Conservation (phyloP, 2,329 filamentous ascomycete species). For the Cercospora citrullina region DNA sequence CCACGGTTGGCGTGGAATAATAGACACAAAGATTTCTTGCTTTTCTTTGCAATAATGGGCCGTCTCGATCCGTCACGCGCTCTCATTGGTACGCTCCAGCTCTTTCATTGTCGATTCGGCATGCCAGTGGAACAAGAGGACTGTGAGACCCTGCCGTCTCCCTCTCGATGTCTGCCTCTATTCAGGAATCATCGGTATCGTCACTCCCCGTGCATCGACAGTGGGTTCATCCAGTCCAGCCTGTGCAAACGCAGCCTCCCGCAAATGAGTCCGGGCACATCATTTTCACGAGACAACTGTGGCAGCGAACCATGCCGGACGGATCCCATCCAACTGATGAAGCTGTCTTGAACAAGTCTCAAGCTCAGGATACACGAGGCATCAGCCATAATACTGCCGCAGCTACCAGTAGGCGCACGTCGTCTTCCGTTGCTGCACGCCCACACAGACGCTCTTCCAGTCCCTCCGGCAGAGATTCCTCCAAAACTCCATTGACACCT, state of each 20-base stretch:
- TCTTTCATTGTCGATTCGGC: constrained; percentile 37
- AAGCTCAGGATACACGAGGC: constrained; percentile 30
- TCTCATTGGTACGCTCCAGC: constrained; percentile 33
- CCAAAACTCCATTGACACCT: constrained; percentile 40
- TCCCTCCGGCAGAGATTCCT: constrained; percentile 27
- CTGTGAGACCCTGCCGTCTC: constrained; percentile 35
- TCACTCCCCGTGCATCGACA: constrained; percentile 21
- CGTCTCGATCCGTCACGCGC: constrained; percentile 33
- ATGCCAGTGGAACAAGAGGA: constrained; percentile 38
- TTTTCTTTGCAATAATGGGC: constrained; percentile 33
- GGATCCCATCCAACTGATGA: constrained; percentile 29
- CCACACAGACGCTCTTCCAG: constrained; percentile 35
- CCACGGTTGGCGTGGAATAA: constrained; percentile 36
- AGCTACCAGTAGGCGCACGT: constrained; percentile 31
- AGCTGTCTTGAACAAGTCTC: constrained; percentile 38
- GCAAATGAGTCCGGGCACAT: constrained; percentile 34
- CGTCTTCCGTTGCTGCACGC: constrained; percentile 36
- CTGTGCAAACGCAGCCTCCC: constrained; percentile 32
- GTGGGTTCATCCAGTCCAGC: constrained; percentile 18
- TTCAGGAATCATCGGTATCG: constrained; percentile 29
- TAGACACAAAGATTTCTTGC: constrained; percentile 37
- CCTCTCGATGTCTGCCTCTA: constrained; percentile 35
- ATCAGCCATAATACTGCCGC: constrained; percentile 27
- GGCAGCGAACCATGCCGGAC: constrained; percentile 42
- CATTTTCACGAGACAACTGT: constrained; percentile 42